Percentiles rank a stretch among this genome's conserved stretches.
phyloP scores from a whole-genome alignment of 192 early-diverging fungal genomes.

The Cladochytrium replicatum region DNA sequence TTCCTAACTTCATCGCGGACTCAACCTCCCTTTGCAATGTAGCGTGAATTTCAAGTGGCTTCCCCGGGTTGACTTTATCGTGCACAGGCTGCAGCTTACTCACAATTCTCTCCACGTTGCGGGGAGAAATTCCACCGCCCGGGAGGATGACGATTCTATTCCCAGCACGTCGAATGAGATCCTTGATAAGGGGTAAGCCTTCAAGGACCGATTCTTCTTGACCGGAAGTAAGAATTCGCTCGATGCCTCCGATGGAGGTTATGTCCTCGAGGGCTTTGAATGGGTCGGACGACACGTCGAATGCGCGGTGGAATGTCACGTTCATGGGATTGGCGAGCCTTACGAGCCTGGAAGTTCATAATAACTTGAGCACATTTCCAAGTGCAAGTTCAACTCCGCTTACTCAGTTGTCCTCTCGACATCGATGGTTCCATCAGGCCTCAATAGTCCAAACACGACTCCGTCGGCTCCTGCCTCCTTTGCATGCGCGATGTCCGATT shows the following conservation, averaged over 20 bases:
- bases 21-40: constrained; percentile 26
- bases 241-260: constrained; percentile 43
- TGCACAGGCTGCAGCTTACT: constrained; percentile 26
- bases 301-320: constrained; percentile 64
- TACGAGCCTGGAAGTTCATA: no score
- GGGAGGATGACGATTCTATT: constrained; percentile 47
- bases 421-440: constrained; percentile 46
- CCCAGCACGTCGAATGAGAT: constrained; percentile 28
- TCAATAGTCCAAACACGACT: constrained; percentile 54
- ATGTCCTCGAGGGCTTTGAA: constrained; percentile 46
- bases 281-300: constrained; percentile 53
- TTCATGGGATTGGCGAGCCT: constrained; percentile 39
- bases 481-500: constrained; percentile 29
- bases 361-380: no score
- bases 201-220: constrained; percentile 46
- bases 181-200: constrained; percentile 37
- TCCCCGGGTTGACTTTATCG: no score
- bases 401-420: constrained; percentile 25
- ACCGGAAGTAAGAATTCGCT: constrained; percentile 55
- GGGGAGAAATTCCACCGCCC: constrained; percentile 39
- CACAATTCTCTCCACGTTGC: constrained; percentile 44
- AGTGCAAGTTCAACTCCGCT: no score
- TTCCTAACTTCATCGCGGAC: constrained; percentile 32
- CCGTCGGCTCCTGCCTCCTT: constrained; percentile 40
- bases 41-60: constrained; percentile 58